Base-by-base conservation (phyloP, 2,329 filamentous ascomycete species). In the Lachnellula arida region DNA sequence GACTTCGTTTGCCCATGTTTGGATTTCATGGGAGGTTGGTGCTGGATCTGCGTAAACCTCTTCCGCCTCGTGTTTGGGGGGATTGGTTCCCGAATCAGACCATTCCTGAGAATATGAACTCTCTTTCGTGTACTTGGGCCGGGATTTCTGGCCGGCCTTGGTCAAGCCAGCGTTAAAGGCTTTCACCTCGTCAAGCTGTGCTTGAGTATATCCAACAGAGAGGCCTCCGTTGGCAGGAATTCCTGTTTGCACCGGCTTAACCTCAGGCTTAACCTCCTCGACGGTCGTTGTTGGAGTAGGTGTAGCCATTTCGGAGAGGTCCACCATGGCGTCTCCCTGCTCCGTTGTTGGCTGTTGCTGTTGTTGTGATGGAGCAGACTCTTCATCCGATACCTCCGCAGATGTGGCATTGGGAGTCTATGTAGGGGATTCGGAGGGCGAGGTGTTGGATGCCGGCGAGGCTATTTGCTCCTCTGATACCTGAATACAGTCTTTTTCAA, bases 101-200 rank as follows among this genome's bases (percentile, higher is more conserved):
- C 34, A 11, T 11, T 34, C 42, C 0, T 7, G 17, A 35, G 35
- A 57, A 34, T 53, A 54, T 6, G 46, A 25, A 7, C 55, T 40
- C n/a, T 57, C 51, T 17, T 37, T 25, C 25, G 52, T 48, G 42
- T 53, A 47, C 19, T 54, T 51, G 5, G 39, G 53, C 15, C 22
- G 42, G 19, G 46, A 50, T 23, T 64, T 63, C 28, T 63, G 28
- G 3, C 60, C 60, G 11, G 59, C 62, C 42, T 60, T 64, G 5
- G 62, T 64, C 43, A 64, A 55, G 8, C 47, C 37, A 15, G 55
- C 46, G 44, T 64, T 62, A 35, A 64, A 62, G 1, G 51, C 54
- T 46, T 60, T 65, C 8, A 61, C 46, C 22, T 64, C 63, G 12
- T 64, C 61, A 46, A 63, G 52, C 44, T 63, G 61, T 51, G 51